Conservation (phyloP, 257 asterid species). For the Lithospermum erythrorhizon region DNA sequence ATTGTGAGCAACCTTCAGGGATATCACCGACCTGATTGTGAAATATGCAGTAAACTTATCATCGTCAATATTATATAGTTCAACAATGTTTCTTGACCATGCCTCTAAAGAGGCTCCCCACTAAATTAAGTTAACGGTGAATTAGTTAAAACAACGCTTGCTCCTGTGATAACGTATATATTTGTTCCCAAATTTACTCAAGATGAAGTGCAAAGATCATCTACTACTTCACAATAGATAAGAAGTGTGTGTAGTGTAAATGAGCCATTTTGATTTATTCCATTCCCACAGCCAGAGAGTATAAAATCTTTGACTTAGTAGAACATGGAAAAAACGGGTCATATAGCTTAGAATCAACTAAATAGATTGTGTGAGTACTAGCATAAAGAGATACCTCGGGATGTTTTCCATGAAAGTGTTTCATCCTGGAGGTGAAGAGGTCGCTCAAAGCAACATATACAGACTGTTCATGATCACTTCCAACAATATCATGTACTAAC, state of each 20-base stretch:
- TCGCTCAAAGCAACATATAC: conserved; percentile 45
- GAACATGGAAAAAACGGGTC: not conserved
- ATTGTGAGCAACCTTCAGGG: too few species aligned
- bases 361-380: conserved; percentile 4
- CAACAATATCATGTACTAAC: conserved; percentile 49
- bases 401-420: conserved; percentile 25
- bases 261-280: too few species aligned
- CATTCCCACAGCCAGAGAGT: too few species aligned
- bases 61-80: not conserved
- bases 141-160: too few species aligned
- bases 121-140: too few species aligned
- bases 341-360: not conserved
- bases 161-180: too few species aligned
- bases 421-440: conserved; percentile 60
- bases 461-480: conserved; percentile 46
- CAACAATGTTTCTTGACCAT: not conserved
- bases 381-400: conserved; percentile 46
- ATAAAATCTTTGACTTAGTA: too few species aligned
- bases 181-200: too few species aligned
- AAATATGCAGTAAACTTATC: conserved; percentile 8
- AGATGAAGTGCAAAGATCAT: too few species aligned
- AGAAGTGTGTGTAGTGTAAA: too few species aligned
- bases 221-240: too few species aligned
- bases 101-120: too few species aligned
- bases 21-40: conserved; percentile 41